Percentiles rank a stretch among this genome's conserved stretches.
Evolutionary conservation across 805 yeast species (phyloP).

Genomic region (Teunomyces tritomae): DNA sequence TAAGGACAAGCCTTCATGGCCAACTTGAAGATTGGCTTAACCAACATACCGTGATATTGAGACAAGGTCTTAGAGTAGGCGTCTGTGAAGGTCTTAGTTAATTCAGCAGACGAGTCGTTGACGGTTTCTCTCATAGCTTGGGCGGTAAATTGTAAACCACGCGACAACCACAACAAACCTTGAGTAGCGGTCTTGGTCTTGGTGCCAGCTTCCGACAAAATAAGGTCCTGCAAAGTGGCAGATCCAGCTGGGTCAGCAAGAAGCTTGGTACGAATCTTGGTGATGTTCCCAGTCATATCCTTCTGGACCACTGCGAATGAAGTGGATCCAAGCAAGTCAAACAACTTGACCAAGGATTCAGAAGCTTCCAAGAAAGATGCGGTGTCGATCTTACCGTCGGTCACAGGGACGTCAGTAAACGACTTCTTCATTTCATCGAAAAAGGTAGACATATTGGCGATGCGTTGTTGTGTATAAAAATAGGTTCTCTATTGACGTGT

Average conservation of each 20-base stretch:
- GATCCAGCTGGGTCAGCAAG: conserved; percentile 62
- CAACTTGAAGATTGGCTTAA: conserved; percentile 83
- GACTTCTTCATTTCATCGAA: conserved; percentile 76
- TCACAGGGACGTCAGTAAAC: conserved; percentile 70
- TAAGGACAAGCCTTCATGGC: conserved; percentile 97
- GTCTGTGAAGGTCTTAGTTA: conserved; percentile 74
- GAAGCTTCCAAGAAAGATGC: conserved; percentile 78
- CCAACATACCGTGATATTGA: conserved; percentile 76
- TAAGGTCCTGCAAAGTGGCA: conserved; percentile 73
- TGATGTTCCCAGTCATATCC: conserved; percentile 85
- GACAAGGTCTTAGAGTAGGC: conserved; percentile 81
- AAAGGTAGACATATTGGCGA: conserved; percentile 58
- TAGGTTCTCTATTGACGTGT: neutral
- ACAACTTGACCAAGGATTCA: conserved; percentile 77
- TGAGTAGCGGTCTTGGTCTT: conserved; percentile 81
- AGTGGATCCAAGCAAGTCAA: conserved; percentile 79
- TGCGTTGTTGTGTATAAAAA: neutral
- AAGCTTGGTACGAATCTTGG: conserved; percentile 66
- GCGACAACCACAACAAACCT: conserved; percentile 81
- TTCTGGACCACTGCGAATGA: conserved; percentile 83
- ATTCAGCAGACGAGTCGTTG: conserved; percentile 59
- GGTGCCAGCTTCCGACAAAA: conserved; percentile 66
- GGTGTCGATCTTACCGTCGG: conserved; percentile 65
- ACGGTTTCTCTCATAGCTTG: conserved; percentile 81
- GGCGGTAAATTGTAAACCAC: conserved; percentile 90